Base-by-base conservation (phyloP, 129 eudicot genomes). In the Erigeron canadensis region DNA sequence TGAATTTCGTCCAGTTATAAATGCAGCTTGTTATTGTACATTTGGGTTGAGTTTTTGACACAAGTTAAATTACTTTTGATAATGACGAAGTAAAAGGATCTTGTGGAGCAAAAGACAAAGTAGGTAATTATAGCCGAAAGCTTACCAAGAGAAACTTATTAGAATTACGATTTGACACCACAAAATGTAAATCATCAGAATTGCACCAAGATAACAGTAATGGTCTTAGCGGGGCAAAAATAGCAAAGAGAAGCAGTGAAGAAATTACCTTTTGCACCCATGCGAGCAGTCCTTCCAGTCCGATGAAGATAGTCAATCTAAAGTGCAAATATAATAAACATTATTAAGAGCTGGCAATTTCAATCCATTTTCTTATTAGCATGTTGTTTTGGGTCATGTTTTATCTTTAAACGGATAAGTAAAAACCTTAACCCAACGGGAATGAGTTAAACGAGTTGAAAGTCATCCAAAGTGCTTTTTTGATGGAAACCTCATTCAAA, bases 261-360 rank as follows among this genome's bases (percentile, higher is more conserved):
- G 21, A 42, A 40, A 41, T 23, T 51, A 51, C 58, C 58, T 51
- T 51, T 51, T 42, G 98, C 98, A 23, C 98, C 98, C 98, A 93
- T 93, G 68, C 98, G 98, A 58, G 98, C 98, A 68, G 98, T 93
- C 83, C 98, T 89, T 77, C 98, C 98, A 34, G 98, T 93, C 44
- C 98, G 90, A 81, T 93, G 98, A 68, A 93, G 98, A 79, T 93
- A 93, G 78, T 93, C 98, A 72, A 93, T 86, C 98, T 93, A 75
- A 67, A 76, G 68, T 7, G 65, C 46, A 21, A 72, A 63, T 47
- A 65, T 48, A 54, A 47, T 9, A 70, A 2, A 21, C 7, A 55
- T 83, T 46, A 23, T 21, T 57, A 18, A 57, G 13, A 57, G 39
- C 38, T 57, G 38, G 39, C 13, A 57, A 57, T 57, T 57, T 57